Evolutionary conservation across 192 early-diverging fungal species (phyloP), one percentile per base, ranked within the genome.

Genomic region (Coemansia sp.): DNA sequence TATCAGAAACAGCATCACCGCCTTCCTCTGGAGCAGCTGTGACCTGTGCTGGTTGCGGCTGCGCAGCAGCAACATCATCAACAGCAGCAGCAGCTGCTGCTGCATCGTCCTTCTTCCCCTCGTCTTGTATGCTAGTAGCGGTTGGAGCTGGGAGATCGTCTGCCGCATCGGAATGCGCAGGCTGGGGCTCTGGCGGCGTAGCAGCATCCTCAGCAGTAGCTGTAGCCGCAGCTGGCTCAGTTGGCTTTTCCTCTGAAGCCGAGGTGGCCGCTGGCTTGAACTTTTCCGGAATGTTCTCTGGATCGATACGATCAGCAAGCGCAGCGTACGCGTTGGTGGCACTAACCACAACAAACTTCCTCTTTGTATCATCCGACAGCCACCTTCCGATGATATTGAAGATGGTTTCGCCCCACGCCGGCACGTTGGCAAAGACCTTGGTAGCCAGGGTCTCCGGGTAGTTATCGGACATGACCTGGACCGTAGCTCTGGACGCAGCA

Each of bases 391-490:
- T 75, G 54, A 87, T 78, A 50, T 84, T 84, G 63, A 85, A 88
- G 32, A 88, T 71, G 13, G 64, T 72, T 63, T 84, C 85, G 63
- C 87, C 87, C 87, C 87, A 88, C 46, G 74, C 73, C 45, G 87
- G 87, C 48, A 86, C 73, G 48, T 88, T 85, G 52, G 85, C 73
- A 74, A 88, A 88, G 58, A 84, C 77, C 78, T 88, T 88, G 34
- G 72, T 72, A 46, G 83, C 82, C 76, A 88, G 70, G 11, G 85
- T 82, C 74, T 88, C 87, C 0, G 87, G 87, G 62, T 88, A 88
- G 54, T 88, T 88, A 55, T 88, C 87, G 8, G 83, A 83, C 78
- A 88, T 73, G 40, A 87, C 38, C 60, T 84, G 70, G 20, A 87
- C 82, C 2, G 82, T 72, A 34, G 67, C 71, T 57, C 82, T 84